Percentiles rank a stretch among this genome's conserved stretches.
Evolutionary conservation across 192 early-diverging fungal genomes (phyloP).

Genomic region (Podila verticillata): DNA sequence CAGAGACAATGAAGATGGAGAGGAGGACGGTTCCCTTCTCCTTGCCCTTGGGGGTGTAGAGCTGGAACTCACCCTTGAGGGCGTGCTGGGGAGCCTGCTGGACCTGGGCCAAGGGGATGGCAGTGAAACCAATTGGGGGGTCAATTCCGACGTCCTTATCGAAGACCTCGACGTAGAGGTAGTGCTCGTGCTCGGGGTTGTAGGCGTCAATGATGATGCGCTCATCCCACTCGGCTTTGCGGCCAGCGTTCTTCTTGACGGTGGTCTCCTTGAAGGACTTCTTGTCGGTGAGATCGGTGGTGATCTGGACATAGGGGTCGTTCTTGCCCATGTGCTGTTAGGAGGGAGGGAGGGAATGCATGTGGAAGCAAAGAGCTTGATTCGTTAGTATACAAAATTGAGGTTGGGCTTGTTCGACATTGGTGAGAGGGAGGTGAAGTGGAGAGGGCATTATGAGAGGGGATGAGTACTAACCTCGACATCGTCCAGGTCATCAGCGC

Average conservation of each 20-base stretch:
- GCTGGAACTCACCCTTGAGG: not conserved
- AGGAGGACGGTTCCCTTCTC: not conserved
- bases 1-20: not conserved
- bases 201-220: not conserved
- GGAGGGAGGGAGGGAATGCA: not conserved
- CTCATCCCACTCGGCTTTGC: not conserved
- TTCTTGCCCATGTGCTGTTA: not conserved
- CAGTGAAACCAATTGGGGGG: slow-evolving; percentile 1
- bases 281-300: not conserved
- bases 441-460: no score
- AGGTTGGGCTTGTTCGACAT: no score
- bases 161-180: slow-evolving; percentile 6
- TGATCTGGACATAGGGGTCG: slow-evolving; percentile 6
- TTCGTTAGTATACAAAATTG: not conserved
- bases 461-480: no score
- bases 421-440: no score
- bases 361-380: not conserved
- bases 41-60: slow-evolving; percentile 8
- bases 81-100: not conserved
- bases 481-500: no score
- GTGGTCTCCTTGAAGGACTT: not conserved
- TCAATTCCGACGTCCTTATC: not conserved
- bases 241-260: not conserved
- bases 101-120: not conserved
- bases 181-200: not conserved